Conservation (phyloP, 768 basidiomycete genomes). For the Lyophyllum semitale region DNA sequence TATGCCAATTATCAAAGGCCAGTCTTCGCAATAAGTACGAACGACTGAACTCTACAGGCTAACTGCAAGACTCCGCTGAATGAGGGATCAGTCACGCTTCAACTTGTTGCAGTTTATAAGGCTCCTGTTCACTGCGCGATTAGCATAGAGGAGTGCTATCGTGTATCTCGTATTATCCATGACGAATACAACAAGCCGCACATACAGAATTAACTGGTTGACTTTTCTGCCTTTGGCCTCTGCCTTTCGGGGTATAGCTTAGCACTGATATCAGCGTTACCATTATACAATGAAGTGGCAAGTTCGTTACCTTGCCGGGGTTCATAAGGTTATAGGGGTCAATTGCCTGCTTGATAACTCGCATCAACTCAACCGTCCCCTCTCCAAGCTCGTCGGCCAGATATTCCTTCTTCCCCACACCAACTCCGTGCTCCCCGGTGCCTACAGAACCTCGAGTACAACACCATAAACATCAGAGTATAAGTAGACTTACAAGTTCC, state of each 20-base stretch:
- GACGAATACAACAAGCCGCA: too few species aligned
- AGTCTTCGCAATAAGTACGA: too few species aligned
- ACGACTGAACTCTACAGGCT: too few species aligned
- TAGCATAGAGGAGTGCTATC: too few species aligned
- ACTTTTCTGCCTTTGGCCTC: neutral
- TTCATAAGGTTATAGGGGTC: slow-evolving; percentile 86
- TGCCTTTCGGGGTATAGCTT: slow-evolving; percentile 34
- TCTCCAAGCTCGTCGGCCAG: slow-evolving; percentile 80
- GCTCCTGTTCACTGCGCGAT: too few species aligned
- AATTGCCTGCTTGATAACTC: slow-evolving; percentile 74
- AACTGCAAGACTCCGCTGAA: too few species aligned
- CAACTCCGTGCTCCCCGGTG: slow-evolving; percentile 88
- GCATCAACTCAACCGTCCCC: slow-evolving; percentile 84
- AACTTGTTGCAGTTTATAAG: too few species aligned
- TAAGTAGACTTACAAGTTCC: slow-evolving; percentile 63
- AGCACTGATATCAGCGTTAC: neutral
- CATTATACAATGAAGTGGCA: neutral
- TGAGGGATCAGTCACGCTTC: too few species aligned
- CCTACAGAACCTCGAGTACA: slow-evolving; percentile 40
- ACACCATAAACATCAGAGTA: neutral
- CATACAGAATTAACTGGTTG: neutral
- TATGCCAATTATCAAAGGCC: too few species aligned
- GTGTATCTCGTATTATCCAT: too few species aligned
- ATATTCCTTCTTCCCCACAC: slow-evolving; percentile 84
- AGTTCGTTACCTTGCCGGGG: slow-evolving; percentile 66